phyloP scores from a whole-genome alignment of 805 yeast genomes.

The Brettanomyces nanus region DNA sequence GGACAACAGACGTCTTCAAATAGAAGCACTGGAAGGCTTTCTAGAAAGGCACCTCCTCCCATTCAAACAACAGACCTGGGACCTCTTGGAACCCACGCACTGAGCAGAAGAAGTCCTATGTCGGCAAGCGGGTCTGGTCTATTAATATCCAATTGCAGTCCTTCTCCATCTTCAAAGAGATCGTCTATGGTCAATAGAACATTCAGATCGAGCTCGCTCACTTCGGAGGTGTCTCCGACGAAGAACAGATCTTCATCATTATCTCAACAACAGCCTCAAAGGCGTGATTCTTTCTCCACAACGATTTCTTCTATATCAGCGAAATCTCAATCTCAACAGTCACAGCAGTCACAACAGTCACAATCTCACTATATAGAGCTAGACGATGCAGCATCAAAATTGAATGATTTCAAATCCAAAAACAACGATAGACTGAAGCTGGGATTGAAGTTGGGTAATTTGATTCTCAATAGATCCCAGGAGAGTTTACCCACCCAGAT shows the following conservation, averaged over 20 bases:
- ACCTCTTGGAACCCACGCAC: too few species aligned
- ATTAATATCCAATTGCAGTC: too few species aligned
- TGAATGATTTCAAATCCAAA: constrained; percentile 20
- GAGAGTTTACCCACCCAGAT: constrained; percentile 14
- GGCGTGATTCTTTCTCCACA: not conserved
- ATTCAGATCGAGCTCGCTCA: constrained; percentile 24
- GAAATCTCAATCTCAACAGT: too few species aligned
- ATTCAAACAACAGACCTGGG: too few species aligned
- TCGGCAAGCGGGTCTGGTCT: too few species aligned
- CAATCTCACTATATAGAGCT: constrained; percentile 8
- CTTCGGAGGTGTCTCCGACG: constrained; percentile 20
- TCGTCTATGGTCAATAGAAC: constrained; percentile 27
- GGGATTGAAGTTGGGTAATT: constrained; percentile 20
- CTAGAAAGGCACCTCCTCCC: not conserved
- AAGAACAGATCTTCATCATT: not conserved
- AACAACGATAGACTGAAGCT: constrained; percentile 23
- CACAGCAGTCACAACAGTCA: constrained; percentile 3
- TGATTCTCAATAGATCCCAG: constrained; percentile 17
- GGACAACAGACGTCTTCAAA: not conserved
- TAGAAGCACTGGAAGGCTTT: not conserved
- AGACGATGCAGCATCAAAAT: constrained; percentile 22
- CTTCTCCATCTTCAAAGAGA: constrained; percentile 22
- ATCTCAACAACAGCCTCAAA: constrained; percentile 3
- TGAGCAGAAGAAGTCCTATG: too few species aligned
- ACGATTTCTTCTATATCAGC: not conserved